These are phyloP conservation scores for Cytospora piceicola DNA, from an alignment of 2,329 filamentous ascomycete species.

Conservation along the genomic window DNA sequence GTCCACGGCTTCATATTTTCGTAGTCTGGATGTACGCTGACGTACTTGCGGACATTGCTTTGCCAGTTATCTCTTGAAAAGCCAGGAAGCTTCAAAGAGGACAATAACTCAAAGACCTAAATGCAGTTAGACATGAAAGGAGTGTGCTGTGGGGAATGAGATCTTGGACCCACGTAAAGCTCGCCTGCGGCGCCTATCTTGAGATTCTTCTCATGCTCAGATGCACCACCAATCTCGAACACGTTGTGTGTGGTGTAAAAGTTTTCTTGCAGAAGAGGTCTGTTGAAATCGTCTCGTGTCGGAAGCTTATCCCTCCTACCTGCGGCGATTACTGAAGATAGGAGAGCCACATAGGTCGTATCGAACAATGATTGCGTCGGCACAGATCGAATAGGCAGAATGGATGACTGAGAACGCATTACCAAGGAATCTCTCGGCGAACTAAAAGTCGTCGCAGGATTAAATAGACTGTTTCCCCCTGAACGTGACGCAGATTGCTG, in stretches of 20 bases:
- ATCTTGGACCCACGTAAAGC: constrained; percentile 30
- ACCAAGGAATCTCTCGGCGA: neutral
- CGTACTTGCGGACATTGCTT: constrained; percentile 51
- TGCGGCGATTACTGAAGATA: constrained; percentile 23
- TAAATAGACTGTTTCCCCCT: neutral
- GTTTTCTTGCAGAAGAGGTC: constrained; percentile 8
- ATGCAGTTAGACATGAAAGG: neutral
- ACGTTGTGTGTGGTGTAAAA: neutral
- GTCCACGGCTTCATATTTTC: constrained; percentile 44
- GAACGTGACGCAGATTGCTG: neutral
- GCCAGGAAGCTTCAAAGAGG: constrained; percentile 37
- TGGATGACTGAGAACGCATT: no score
- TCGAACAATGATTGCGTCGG: neutral
- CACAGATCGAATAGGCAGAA: neutral
- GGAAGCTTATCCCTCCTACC: constrained; percentile 15
- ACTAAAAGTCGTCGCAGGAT: no score
- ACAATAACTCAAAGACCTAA: constrained; percentile 48
- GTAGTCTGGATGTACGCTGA: constrained; percentile 46
- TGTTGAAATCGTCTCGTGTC: neutral
- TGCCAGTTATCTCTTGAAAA: constrained; percentile 51
- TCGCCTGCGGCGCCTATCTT: constrained; percentile 34
- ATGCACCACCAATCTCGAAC: neutral
- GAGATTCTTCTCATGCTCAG: constrained; percentile 24
- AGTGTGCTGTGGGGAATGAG: neutral
- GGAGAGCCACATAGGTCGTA: constrained; percentile 17